These are phyloP conservation scores for Phytophthora pini DNA, from an alignment of 352 stramenopile species.

Conservation along the genomic window DNA sequence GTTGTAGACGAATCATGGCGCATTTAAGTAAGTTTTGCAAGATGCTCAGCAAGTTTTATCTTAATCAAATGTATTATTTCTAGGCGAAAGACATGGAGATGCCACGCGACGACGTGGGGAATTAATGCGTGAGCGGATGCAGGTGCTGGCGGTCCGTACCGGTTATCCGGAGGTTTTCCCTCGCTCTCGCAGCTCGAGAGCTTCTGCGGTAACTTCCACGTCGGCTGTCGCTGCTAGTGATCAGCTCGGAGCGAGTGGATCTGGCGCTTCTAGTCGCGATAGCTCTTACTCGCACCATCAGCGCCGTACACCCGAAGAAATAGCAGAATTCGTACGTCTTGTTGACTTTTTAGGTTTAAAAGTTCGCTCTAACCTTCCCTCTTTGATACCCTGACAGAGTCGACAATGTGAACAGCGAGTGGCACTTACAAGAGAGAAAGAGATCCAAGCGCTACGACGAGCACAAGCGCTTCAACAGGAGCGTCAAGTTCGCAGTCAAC, in stretches of 20 bases:
- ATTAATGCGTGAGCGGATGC: conserved; percentile 52
- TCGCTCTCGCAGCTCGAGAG: conserved; percentile 10
- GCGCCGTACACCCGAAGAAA: conserved; percentile 25
- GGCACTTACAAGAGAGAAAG: conserved; percentile 46
- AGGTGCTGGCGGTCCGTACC: conserved; percentile 50
- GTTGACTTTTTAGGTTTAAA: background rate
- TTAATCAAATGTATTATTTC: background rate
- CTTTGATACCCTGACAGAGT: conserved; percentile 32
- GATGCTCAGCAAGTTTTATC: too few species aligned
- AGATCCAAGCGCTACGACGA: conserved; percentile 29
- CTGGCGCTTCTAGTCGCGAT: background rate
- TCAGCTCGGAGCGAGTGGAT: background rate
- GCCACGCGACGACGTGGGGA: conserved; percentile 57
- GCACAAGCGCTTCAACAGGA: conserved; percentile 42
- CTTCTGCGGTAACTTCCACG: conserved; percentile 2
- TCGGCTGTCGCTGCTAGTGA: conserved; percentile 9
- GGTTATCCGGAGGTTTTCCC: conserved; percentile 52
- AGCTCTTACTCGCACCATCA: conserved; percentile 18
- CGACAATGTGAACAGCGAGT: conserved; percentile 61
- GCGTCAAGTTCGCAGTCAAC: conserved; percentile 39
- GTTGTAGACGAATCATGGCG: conserved; percentile 41
- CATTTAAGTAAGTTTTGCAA: conserved; percentile 42
- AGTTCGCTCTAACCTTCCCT: background rate
- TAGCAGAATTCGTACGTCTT: conserved; percentile 44
- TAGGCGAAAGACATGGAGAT: conserved; percentile 65